These are phyloP conservation scores for Colletotrichum aenigma DNA, from an alignment of 2,329 filamentous ascomycete genomes.

Conservation along the genomic window DNA sequence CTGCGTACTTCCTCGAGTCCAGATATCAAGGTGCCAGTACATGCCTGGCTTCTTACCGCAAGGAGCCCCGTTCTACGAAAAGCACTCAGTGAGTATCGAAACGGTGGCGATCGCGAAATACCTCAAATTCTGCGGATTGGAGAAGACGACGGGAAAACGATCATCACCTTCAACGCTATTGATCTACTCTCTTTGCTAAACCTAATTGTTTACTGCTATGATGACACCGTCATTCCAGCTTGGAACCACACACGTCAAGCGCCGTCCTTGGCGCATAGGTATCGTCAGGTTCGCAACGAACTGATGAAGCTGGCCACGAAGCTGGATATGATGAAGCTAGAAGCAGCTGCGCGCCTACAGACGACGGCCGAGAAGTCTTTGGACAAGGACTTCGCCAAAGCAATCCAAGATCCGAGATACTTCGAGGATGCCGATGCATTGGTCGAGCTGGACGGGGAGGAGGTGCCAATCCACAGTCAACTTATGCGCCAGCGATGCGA, in stretches of 20 bases:
- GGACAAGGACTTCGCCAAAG: slow-evolving; percentile 71
- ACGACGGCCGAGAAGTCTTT: slow-evolving; percentile 67
- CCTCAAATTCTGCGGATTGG: slow-evolving; percentile 66
- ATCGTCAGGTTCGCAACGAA: slow-evolving; percentile 80
- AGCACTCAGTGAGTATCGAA: slow-evolving; percentile 62
- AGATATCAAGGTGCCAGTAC: slow-evolving; percentile 76
- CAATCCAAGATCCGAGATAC: slow-evolving; percentile 71
- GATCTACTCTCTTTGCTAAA: slow-evolving; percentile 84
- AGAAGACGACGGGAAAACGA: slow-evolving; percentile 50
- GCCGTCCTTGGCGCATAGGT: slow-evolving; percentile 70
- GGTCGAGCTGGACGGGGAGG: slow-evolving; percentile 78
- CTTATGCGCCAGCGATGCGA: slow-evolving; percentile 84
- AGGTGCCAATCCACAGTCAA: slow-evolving; percentile 75
- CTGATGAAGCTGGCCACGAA: slow-evolving; percentile 83
- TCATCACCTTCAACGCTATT: slow-evolving; percentile 69
- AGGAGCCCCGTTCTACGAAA: slow-evolving; percentile 73
- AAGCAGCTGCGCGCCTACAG: slow-evolving; percentile 80
- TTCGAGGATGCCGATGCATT: slow-evolving; percentile 82
- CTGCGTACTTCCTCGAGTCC: slow-evolving; percentile 66
- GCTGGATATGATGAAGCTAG: slow-evolving; percentile 73
- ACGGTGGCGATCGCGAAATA: slow-evolving; percentile 57
- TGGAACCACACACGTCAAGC: slow-evolving; percentile 81
- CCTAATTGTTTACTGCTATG: slow-evolving; percentile 79
- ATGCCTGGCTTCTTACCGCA: slow-evolving; percentile 79
- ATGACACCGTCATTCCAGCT: slow-evolving; percentile 79